phyloP scores from a whole-genome alignment of 345 rosid genomes.

The Linum lewisii region DNA sequence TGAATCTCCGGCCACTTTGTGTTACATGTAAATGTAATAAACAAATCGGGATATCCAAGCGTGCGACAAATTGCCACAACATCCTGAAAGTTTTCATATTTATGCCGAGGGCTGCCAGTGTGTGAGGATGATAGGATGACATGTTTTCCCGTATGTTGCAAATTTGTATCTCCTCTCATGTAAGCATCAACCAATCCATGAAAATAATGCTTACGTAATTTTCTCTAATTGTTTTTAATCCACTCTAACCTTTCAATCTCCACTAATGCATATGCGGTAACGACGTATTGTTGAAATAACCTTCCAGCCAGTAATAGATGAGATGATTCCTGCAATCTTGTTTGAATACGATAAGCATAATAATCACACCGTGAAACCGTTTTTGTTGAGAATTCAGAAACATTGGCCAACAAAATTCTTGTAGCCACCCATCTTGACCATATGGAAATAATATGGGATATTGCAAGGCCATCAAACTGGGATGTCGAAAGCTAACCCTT shows the following conservation, averaged over 20 bases:
- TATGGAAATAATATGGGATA: constrained; percentile 2
- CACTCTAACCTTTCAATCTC: background rate
- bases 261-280: constrained; percentile 3
- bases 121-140: background rate
- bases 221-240: background rate
- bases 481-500: too few species aligned
- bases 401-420: too few species aligned
- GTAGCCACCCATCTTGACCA: constrained; percentile 9
- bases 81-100: background rate
- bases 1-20: constrained; percentile 4
- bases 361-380: background rate
- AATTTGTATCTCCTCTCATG: background rate
- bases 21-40: constrained; percentile 2
- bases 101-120: background rate
- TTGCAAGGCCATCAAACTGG: constrained; percentile 9
- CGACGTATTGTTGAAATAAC: constrained; percentile 3
- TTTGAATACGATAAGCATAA: background rate
- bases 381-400: too few species aligned
- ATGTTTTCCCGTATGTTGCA: background rate
- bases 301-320: background rate
- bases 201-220: too few species aligned
- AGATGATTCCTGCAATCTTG: too few species aligned
- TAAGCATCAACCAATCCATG: constrained; percentile 1
- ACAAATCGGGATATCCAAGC: constrained; percentile 1
- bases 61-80: background rate